phyloP scores from a whole-genome alignment of 768 basidiomycete genomes.

The Naganishia vaughanmartiniae region DNA sequence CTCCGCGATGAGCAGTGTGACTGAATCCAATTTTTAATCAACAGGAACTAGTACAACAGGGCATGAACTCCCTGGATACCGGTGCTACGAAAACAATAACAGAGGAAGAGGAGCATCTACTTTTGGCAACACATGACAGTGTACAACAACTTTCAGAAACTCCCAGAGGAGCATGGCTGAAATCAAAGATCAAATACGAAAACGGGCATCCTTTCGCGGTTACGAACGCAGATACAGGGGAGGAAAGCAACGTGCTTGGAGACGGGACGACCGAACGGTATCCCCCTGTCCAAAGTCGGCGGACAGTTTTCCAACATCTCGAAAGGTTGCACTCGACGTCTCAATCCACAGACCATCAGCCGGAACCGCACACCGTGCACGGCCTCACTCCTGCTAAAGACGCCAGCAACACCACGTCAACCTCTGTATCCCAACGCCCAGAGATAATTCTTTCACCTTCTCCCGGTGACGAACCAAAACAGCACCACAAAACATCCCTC shows the following conservation, averaged over 20 bases:
- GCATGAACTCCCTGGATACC: not conserved
- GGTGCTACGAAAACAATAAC: not conserved
- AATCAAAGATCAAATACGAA: not conserved
- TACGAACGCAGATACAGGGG: not conserved
- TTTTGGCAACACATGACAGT: not conserved
- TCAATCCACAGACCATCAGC: not conserved
- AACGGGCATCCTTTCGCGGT: not conserved
- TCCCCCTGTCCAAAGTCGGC: not conserved
- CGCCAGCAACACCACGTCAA: not conserved
- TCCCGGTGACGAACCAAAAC: constrained; percentile 2
- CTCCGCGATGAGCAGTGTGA: not conserved
- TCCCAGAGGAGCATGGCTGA: not conserved
- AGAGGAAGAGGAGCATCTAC: not conserved
- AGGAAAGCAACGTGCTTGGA: not conserved
- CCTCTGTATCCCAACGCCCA: constrained; percentile 8
- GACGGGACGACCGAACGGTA: not conserved
- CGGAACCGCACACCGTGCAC: not conserved
- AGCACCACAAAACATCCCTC: not conserved
- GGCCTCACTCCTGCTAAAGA: not conserved
- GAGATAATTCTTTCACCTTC: constrained; percentile 28
- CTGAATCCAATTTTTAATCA: not conserved
- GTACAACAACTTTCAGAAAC: not conserved
- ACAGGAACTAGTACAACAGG: not conserved
- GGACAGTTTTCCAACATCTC: not conserved
- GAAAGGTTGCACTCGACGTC: not conserved